Evolutionary conservation across 2,329 filamentous ascomycete species (phyloP), one percentile per base, ranked within the genome.

Genomic region (Sordariomycetes sp.): DNA sequence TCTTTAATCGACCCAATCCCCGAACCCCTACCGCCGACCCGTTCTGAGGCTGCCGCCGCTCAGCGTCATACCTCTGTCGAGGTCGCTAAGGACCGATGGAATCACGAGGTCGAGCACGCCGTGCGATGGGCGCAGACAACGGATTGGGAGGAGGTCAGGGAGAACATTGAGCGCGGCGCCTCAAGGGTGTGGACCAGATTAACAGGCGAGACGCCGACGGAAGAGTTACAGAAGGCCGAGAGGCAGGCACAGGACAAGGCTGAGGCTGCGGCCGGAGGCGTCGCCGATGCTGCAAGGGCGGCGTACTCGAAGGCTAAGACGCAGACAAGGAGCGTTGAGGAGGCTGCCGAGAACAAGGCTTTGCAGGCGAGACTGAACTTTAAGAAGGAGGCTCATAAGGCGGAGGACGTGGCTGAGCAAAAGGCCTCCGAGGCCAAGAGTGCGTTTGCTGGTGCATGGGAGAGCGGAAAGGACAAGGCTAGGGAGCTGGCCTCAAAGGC

Each of bases 51-150:
- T 25, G 64, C 68, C 30, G 61, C 64, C 24, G 57, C 70, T 33
- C 63, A 72, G 45, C 64, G 70, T 41, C 66, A 69, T 19, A 66
- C 68, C 31, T 61, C 83, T 32, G 52, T 77, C 35, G 82, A 87
- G 51, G 64, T 74, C 23, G 68, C 79, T 46, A 90, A 90, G 63
- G 79, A 84, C 48, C 66, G 74, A 39, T 90, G 84, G 84, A 90
- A 92, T 55, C 58, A 70, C 33, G 83, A 90, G 57, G 58, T 90
- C 23, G 72, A 81, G 53, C 66, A 67, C 40, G 68, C 79, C 33
- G 79, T 82, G 36, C 67, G 66, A 38, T 80, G 75, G 68, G 71
- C 75, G 37, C 75, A 86, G 57, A 67, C 59, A 21, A 76, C 71
- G 40, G 73, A 82, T 53, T 86, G 79, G 80, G 59, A 64, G 32